A percentile compares a stretch with the other conserved stretches of the same genome.
Evolutionary conservation across 768 basidiomycete species (phyloP).

Genomic region (Tulasnella sp.): DNA sequence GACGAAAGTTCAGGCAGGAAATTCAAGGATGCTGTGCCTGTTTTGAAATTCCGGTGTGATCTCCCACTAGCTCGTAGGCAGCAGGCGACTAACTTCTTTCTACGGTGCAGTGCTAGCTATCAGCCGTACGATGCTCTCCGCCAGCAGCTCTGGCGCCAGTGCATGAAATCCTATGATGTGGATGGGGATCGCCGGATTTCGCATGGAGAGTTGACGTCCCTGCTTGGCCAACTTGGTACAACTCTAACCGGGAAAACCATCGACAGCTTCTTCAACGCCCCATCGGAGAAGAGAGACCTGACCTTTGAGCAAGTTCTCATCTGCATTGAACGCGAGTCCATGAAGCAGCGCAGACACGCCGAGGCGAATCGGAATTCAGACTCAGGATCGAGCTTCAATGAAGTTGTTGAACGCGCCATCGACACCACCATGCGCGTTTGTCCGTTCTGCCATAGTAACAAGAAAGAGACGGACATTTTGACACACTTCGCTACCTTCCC

Average conservation of each 20-base stretch:
- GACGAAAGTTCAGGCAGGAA: constrained; percentile 68
- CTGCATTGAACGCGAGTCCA: constrained; percentile 75
- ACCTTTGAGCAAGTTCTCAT: constrained; percentile 74
- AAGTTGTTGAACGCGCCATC: constrained; percentile 75
- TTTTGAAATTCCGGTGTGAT: constrained; percentile 60
- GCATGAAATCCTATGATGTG: constrained; percentile 83
- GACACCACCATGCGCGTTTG: constrained; percentile 77
- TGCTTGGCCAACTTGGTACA: constrained; percentile 96
- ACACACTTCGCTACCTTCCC: constrained; percentile 96
- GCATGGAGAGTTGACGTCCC: constrained; percentile 82
- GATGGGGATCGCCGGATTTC: constrained; percentile 75
- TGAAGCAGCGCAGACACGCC: constrained; percentile 64
- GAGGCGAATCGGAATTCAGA: constrained; percentile 42
- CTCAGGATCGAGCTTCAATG: constrained; percentile 36
- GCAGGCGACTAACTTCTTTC: constrained; percentile 21
- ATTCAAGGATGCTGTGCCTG: constrained; percentile 59
- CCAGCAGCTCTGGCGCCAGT: constrained; percentile 86
- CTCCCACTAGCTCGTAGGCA: not conserved
- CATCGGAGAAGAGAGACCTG: constrained; percentile 63
- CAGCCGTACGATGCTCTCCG: constrained; percentile 91
- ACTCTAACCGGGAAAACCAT: constrained; percentile 79
- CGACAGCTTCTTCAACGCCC: constrained; percentile 77
- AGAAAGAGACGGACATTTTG: constrained; percentile 90
- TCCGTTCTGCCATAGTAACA: constrained; percentile 85
- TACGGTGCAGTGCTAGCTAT: constrained; percentile 52